Percentiles rank a stretch among this genome's conserved stretches.
phyloP scores from a whole-genome alignment of 345 rosid species.

The Pugionium cornutum region DNA sequence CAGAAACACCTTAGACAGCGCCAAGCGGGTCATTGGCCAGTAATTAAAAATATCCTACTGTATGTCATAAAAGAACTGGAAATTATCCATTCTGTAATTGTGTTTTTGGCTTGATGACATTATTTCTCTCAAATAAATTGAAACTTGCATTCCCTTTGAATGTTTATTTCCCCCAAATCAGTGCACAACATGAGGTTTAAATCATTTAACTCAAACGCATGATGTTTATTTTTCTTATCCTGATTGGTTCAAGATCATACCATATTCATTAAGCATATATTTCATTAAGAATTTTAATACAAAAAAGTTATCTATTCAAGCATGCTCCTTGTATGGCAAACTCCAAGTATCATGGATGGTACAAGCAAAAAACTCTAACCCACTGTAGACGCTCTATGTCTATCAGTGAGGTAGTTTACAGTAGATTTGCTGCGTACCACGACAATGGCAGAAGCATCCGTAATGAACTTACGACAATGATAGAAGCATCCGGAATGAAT shows the following conservation, averaged over 20 bases:
- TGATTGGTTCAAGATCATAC: constrained; percentile 10
- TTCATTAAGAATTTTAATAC: not conserved
- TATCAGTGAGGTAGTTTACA: constrained; percentile 16
- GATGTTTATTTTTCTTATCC: not conserved
- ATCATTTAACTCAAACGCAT: not conserved
- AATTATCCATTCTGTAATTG: constrained; percentile 9
- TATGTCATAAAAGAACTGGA: constrained; percentile 18
- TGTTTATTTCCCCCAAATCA: not conserved
- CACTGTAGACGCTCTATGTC: constrained; percentile 13
- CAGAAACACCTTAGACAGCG: constrained; percentile 79
- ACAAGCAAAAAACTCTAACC: constrained; percentile 12
- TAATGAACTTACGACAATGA: not conserved
- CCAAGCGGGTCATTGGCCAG: constrained; percentile 61
- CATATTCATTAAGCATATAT: not conserved
- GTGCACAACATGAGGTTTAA: not conserved
- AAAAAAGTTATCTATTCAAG: constrained; percentile 8
- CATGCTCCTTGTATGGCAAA: constrained; percentile 4
- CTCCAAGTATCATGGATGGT: constrained; percentile 8
- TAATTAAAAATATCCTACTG: constrained; percentile 22
- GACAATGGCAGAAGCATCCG: not conserved
- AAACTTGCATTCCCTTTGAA: not conserved
- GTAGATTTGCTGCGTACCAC: not conserved
- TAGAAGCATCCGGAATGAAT: not conserved
- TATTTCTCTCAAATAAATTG: constrained; percentile 10
- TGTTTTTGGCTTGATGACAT: constrained; percentile 13